These are phyloP conservation scores for Chlamydomonas schloesseri DNA, from an alignment of 139 green algal genomes.

Conservation along the genomic window DNA sequence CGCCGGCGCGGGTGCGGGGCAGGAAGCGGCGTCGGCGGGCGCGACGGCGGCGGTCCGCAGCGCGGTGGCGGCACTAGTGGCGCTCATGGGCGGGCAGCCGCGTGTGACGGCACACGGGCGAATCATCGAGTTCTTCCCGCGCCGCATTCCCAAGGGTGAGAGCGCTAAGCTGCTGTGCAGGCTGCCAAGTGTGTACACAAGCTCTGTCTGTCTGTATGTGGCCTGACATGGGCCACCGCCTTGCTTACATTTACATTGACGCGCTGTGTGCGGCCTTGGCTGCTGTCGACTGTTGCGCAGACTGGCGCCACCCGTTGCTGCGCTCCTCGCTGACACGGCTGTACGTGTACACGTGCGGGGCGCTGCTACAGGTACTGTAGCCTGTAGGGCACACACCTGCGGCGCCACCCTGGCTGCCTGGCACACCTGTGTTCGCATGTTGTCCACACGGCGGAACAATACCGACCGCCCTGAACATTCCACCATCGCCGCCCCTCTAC, in stretches of 20 bases:
- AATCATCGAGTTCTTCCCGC: conserved; percentile 34
- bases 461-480: no score
- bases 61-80: conserved; percentile 17
- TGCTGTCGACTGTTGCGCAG: neutral
- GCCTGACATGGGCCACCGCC: no score
- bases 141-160: conserved; percentile 16
- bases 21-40: neutral
- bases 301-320: conserved; percentile 33
- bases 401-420: no score
- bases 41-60: neutral
- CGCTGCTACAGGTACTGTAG: conserved; percentile 22
- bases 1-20: neutral
- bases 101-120: neutral
- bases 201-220: no score
- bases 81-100: conserved; percentile 34
- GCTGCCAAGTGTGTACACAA: no score
- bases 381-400: no score
- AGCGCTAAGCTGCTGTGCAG: neutral
- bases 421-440: no score
- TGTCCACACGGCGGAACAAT: no score
- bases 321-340: conserved; percentile 19
- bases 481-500: no score
- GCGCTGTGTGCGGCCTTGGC: neutral
- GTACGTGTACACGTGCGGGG: conserved; percentile 14
- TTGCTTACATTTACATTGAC: no score